Evolutionary conservation across 306 rosid species (phyloP).

Genomic region (Rosa lucieae): DNA sequence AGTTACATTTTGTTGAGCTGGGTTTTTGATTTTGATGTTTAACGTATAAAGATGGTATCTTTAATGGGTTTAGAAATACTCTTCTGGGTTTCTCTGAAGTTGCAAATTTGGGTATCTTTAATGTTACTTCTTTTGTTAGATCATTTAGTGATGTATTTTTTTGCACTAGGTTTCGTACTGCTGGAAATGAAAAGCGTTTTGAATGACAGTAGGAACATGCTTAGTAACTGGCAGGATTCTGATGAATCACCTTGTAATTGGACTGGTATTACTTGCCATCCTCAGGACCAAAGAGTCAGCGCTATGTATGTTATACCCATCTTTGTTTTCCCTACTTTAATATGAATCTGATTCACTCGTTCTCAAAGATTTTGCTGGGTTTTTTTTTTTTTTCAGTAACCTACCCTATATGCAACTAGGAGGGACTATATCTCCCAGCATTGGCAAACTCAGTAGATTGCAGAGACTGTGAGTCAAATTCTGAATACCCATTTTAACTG

Average conservation of each 20-base stretch:
- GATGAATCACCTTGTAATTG: conserved; percentile 87
- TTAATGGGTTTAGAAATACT: background rate
- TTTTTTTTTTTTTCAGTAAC: conserved; percentile 55
- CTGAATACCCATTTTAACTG: background rate
- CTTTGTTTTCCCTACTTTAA: background rate
- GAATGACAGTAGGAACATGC: conserved; percentile 70
- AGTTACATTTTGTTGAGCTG: background rate
- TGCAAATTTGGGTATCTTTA: background rate
- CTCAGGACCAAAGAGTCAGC: conserved; percentile 66
- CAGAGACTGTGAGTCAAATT: conserved; percentile 80
- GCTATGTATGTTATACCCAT: conserved; percentile 52
- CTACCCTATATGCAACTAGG: conserved; percentile 86
- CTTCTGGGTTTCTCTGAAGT: background rate
- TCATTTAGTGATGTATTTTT: background rate
- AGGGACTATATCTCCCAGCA: conserved; percentile 86
- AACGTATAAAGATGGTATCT: background rate
- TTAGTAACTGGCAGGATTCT: conserved; percentile 65
- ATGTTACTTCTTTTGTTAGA: background rate
- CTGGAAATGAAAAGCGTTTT: conserved; percentile 69
- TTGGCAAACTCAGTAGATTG: conserved; percentile 84
- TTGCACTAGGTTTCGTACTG: conserved; percentile 63
- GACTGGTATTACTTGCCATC: conserved; percentile 91
- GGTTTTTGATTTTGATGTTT: background rate
- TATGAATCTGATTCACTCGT: conserved; percentile 17
- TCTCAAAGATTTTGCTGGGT: background rate